phyloP scores from a whole-genome alignment of 2,329 filamentous ascomycete genomes.

The Colletotrichum melonis region DNA sequence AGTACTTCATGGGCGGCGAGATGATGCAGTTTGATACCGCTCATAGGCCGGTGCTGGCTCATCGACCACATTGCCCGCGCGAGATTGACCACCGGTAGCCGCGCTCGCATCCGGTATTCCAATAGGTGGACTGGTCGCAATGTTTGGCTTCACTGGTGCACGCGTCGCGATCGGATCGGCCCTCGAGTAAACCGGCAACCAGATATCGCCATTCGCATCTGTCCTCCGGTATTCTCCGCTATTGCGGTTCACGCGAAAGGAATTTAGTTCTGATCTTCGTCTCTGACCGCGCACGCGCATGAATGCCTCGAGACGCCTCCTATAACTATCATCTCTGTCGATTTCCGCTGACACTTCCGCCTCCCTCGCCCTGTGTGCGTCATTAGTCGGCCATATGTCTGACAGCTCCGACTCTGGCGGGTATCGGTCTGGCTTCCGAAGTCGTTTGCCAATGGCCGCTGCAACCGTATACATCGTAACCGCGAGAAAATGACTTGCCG shows the following conservation, averaged over 20 bases:
- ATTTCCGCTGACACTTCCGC: neutral
- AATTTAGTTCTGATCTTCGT: neutral
- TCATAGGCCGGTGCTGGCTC: conserved; percentile 3
- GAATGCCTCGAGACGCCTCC: neutral
- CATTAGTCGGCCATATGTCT: neutral
- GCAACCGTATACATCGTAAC: neutral
- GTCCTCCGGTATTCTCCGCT: neutral
- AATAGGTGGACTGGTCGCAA: neutral
- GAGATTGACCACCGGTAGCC: neutral
- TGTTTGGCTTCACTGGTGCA: neutral
- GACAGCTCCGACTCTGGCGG: conserved; percentile 7
- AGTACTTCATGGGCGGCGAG: neutral
- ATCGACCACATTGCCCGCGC: neutral
- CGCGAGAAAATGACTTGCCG: conserved; percentile 5
- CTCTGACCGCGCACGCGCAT: neutral
- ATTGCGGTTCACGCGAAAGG: neutral
- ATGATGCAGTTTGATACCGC: neutral
- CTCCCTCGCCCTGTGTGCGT: neutral
- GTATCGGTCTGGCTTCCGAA: conserved; percentile 14
- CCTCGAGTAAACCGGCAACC: conserved; percentile 25
- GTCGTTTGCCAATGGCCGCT: conserved; percentile 1
- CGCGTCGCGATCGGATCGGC: conserved; percentile 12
- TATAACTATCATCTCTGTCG: neutral
- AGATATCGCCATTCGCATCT: conserved; percentile 1
- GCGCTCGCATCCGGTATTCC: neutral